Evolutionary conservation across 108 stramenopile species (phyloP).

Genomic region (Conticribra guillardii): DNA sequence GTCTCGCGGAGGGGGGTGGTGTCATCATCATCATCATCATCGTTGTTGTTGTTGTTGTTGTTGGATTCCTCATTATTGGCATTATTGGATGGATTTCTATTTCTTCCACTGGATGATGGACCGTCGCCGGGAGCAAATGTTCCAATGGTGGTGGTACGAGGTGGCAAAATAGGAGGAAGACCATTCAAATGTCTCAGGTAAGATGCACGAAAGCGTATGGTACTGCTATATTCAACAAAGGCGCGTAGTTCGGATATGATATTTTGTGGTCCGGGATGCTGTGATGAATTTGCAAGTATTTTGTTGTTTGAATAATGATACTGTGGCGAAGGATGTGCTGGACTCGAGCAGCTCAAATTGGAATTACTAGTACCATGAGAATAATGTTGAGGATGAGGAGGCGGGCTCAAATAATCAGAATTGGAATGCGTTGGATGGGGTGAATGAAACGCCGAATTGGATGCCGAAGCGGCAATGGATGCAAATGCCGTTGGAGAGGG

Average conservation of each 20-base stretch:
- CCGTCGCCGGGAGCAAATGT: background rate
- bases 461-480: background rate
- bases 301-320: background rate
- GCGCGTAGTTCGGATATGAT: constrained; percentile 50
- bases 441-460: background rate
- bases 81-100: no score
- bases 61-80: no score
- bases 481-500: background rate
- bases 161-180: constrained; percentile 1
- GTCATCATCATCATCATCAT: background rate
- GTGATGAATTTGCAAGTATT: background rate
- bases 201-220: constrained; percentile 66
- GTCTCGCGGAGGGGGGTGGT: background rate
- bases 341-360: no score
- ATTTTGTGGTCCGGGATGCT: background rate
- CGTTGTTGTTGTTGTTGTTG: no score
- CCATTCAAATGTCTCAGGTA: constrained; percentile 73
- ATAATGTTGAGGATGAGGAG: no score
- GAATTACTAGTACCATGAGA: no score
- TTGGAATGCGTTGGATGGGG: background rate
- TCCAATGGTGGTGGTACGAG: background rate
- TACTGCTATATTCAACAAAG: constrained; percentile 66
- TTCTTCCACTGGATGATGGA: no score
- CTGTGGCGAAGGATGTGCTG: background rate
- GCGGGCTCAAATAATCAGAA: constrained; percentile 1